Evolutionary conservation across 495 filamentous ascomycete genomes (phyloP).

Genomic region (Podospora pseudocomata): DNA sequence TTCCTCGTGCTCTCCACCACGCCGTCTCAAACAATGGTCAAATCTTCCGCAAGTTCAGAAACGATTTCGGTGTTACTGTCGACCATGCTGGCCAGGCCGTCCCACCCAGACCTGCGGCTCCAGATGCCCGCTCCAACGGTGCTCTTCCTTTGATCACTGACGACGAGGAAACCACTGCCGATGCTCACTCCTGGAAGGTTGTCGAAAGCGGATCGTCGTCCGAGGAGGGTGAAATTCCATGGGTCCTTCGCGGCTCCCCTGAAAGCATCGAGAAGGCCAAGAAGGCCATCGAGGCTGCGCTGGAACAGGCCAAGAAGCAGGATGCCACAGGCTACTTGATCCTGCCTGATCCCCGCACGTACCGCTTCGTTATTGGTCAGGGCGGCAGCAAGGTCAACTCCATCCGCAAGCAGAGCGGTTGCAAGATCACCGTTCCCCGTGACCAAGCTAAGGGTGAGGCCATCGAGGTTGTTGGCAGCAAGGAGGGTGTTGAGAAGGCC

Average conservation of each 20-base stretch:
- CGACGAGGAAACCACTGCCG: conserved; percentile 55
- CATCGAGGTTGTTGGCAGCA: conserved; percentile 79
- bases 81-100: conserved; percentile 78
- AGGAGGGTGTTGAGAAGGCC: conserved; percentile 80
- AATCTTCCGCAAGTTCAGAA: conserved; percentile 82
- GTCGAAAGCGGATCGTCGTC: conserved; percentile 53
- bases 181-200: conserved; percentile 76
- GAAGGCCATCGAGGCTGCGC: conserved; percentile 62
- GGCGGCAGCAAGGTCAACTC: conserved; percentile 86
- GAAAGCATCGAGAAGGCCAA: conserved; percentile 77
- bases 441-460: conserved; percentile 74
- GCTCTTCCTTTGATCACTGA: conserved; percentile 86
- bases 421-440: conserved; percentile 85
- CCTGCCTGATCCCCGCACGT: conserved; percentile 82
- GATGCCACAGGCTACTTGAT: conserved; percentile 78
- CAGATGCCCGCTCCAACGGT: conserved; percentile 47
- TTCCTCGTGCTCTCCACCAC: conserved; percentile 80
- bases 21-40: conserved; percentile 81
- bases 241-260: conserved; percentile 75
- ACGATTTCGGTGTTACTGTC: conserved; percentile 79
- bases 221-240: conserved; percentile 78
- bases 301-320: conserved; percentile 68
- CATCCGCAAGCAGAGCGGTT: conserved; percentile 88
- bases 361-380: conserved; percentile 85
- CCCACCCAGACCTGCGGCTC: conserved; percentile 59